A percentile compares a stretch with the other conserved stretches of the same genome.
Evolutionary conservation across 345 rosid species (phyloP).

Genomic region (Salix exigua): DNA sequence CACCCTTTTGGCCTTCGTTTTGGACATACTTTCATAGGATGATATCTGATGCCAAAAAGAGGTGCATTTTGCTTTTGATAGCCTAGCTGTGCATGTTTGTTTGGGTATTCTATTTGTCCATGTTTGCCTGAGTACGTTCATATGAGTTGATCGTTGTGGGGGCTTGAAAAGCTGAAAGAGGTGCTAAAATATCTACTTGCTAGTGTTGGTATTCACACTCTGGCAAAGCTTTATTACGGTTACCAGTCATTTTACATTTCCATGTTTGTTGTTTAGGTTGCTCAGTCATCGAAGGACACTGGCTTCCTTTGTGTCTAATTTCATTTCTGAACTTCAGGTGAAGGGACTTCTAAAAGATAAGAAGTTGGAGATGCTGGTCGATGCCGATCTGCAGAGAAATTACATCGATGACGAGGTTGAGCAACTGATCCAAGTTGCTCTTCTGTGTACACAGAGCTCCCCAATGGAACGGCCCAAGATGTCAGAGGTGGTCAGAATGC

Average conservation of each 20-base stretch:
- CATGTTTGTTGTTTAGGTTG: background rate
- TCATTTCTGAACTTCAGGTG: constrained; percentile 48
- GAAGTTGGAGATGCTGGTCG: constrained; percentile 70
- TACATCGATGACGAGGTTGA: constrained; percentile 67
- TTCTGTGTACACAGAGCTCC: constrained; percentile 72
- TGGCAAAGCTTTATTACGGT: background rate
- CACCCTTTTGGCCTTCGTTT: too few relatives aligned
- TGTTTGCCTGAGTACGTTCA: too few relatives aligned
- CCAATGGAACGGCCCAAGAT: constrained; percentile 85
- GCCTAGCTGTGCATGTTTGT: too few relatives aligned
- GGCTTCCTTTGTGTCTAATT: background rate
- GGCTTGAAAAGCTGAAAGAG: too few relatives aligned
- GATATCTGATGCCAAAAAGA: too few relatives aligned
- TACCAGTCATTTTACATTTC: background rate
- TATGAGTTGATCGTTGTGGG: too few relatives aligned
- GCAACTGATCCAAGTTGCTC: constrained; percentile 79
- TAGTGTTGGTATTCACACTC: too few relatives aligned
- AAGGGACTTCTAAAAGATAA: constrained; percentile 85
- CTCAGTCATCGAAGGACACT: background rate
- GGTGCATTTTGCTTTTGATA: too few relatives aligned
- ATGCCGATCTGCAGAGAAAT: constrained; percentile 53
- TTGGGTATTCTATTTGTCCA: too few relatives aligned
- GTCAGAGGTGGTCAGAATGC: constrained; percentile 93
- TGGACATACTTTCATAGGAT: too few relatives aligned
- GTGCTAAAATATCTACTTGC: too few relatives aligned